Evolutionary conservation across 805 yeast species (phyloP), one percentile per base, ranked within the genome.

Genomic region (Hanseniaspora jakobsenii): DNA sequence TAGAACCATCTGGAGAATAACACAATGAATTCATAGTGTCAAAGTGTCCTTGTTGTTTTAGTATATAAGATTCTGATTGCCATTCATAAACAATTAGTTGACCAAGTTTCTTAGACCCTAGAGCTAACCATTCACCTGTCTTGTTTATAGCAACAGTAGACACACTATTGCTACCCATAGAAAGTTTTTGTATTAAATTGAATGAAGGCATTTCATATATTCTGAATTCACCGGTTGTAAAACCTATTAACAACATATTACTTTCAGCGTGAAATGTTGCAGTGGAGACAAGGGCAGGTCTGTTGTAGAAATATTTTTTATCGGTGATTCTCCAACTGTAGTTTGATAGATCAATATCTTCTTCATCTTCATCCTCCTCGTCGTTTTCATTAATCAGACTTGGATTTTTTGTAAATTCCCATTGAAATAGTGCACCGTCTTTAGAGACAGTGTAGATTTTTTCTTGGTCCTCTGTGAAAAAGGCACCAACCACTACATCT

Each of bases 1-100:
- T 72, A 2, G 94, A 73, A 1, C 97, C 98, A 65, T 91, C 98
- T 0, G 96, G 95, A 0, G 96, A 84, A 55, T 91, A 91, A 27
- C 81, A 75, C 36, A 91, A 58, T 13, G 85, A 70, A 56, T 85
- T 89, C 60, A 86, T 74, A 0, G 95, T 69, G 60, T 91, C 98
- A 57, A 83, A 89, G 63, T 91, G 98, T 19, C 97, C 96, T 63
- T 91, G 98, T 59, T 91, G 98, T 58, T 89, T 87, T 51, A 91
- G 67, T 37, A 91, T 81, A 58, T 89, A 91, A 0, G 95, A 83
- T 60, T 91, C 98, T 4, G 94, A 82, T 65, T 91, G 95, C 98
- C 98, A 91, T 68, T 91, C 98, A 68, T 94, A 91, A 0, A 91
- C 98, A 47, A 91, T 65, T 48, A 91, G 65, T 63, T 91, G 98